These are phyloP conservation scores for Penicillium verhagenii DNA, from an alignment of 495 filamentous ascomycete species.

Conservation along the genomic window DNA sequence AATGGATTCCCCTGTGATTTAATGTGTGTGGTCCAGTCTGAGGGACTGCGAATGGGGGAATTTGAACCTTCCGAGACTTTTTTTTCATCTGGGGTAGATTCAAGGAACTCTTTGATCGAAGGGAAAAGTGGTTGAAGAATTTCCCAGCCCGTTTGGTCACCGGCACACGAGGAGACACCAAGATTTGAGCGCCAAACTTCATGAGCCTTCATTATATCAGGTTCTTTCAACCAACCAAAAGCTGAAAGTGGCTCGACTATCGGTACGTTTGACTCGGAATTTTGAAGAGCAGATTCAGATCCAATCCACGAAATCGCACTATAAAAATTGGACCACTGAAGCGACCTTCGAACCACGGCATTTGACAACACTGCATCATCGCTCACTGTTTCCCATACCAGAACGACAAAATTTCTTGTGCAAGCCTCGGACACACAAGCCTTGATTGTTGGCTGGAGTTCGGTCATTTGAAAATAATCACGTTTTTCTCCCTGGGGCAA, in stretches of 20 bases:
- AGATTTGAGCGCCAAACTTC: conserved; percentile 50
- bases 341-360: conserved; percentile 50
- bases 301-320: conserved; percentile 54
- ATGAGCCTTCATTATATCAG: conserved; percentile 50
- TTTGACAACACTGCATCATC: conserved; percentile 46
- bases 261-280: conserved; percentile 37
- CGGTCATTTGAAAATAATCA: conserved; percentile 49
- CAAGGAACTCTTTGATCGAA: conserved; percentile 22
- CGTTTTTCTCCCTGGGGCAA: conserved; percentile 45
- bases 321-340: conserved; percentile 58
- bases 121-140: conserved; percentile 30
- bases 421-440: conserved; percentile 55
- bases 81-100: conserved; percentile 22
- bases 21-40: conserved; percentile 39
- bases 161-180: conserved; percentile 22
- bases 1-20: conserved; percentile 46
- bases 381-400: conserved; percentile 56
- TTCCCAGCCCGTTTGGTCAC: conserved; percentile 25
- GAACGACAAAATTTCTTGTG: conserved; percentile 44
- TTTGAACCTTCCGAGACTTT: conserved; percentile 8
- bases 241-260: conserved; percentile 47
- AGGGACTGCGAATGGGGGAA: conserved; percentile 31
- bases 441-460: conserved; percentile 46
- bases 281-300: conserved; percentile 37
- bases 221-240: conserved; percentile 58